Base-by-base conservation (phyloP, 257 asterid species). In the Knoxia roxburghii region DNA sequence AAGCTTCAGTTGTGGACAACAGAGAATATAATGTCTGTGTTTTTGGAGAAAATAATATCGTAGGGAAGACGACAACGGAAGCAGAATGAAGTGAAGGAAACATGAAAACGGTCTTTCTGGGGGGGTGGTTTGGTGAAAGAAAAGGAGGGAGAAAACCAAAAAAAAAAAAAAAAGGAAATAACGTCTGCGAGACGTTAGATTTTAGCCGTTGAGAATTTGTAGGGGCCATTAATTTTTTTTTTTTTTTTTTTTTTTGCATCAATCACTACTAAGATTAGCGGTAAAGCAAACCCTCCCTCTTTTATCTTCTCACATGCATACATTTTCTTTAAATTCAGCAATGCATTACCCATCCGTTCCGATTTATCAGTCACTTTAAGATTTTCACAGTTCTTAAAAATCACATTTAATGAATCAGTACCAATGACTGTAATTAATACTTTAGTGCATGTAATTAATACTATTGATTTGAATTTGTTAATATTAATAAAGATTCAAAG, bases 171-270 rank as follows among this genome's bases (percentile, higher is more conserved):
- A 12, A 33, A 39, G 46, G 41, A 15, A 23, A 21, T 55, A 56
- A 57, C 14, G 56, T 43, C 21, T 6, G 23, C 27, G 64, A 59
- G 73, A 76, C 76, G 74, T 75, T 72, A 62, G 75, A 51, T 60
- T 64, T 48, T 40, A 67, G 70, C 61, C 70, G 55, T 54, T 65
- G 56, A 7, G 46, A 10, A 64, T 46, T 40, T 32, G 70, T 65
- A 17, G 73, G 74, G 61, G 52, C 50, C 30, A 21, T 33, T 27
- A 18, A 58, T 56, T 27, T 39, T 23, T 61, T 17, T 37, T 61
- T 23, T n/a, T n/a, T n/a, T n/a, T n/a, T n/a, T n/a, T n/a, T n/a
- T n/a, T n/a, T 30, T 4, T n/a, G 51, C 20, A 40, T n/a, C 41
- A 37, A 3, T 37, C 41, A 48, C 2, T 56, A 29, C 60, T 10